Evolutionary conservation across 75 land plant species (phyloP).

Genomic region (Sequoia sempervirens): DNA sequence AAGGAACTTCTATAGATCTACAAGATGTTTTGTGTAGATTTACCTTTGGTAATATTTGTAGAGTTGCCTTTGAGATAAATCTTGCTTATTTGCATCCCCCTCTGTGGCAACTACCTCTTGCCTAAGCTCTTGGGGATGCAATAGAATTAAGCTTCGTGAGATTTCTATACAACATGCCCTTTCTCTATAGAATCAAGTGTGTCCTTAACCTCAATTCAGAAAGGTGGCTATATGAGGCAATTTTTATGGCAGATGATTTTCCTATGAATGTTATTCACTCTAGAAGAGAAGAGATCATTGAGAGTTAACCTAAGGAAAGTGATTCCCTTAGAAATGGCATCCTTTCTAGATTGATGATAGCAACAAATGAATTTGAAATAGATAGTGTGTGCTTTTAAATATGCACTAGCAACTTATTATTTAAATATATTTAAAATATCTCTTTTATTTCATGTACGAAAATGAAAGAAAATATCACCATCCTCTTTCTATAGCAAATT

Average conservation of each 20-base stretch:
- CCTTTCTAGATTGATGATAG: neutral
- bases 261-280: conserved; percentile 41
- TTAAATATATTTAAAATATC: no score
- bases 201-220: conserved; percentile 45
- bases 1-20: conserved; percentile 10
- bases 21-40: conserved; percentile 62
- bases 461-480: no score
- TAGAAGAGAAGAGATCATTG: conserved; percentile 43
- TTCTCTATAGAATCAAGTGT: conserved; percentile 51
- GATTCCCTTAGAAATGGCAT: neutral
- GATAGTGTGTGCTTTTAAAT: no score
- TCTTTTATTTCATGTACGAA: no score
- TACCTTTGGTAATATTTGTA: conserved; percentile 75
- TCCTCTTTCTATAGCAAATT: no score
- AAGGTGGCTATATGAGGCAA: conserved; percentile 31
- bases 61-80: conserved; percentile 72
- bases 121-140: conserved; percentile 65
- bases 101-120: conserved; percentile 13
- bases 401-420: no score
- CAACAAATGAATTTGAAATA: neutral
- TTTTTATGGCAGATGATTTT: conserved; percentile 49
- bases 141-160: conserved; percentile 50
- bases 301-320: conserved; percentile 37
- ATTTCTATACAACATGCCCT: conserved; percentile 40
- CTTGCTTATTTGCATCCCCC: conserved; percentile 44